phyloP scores from a whole-genome alignment of 371 early-diverging fungal genomes.

The Zychaea mexicana region DNA sequence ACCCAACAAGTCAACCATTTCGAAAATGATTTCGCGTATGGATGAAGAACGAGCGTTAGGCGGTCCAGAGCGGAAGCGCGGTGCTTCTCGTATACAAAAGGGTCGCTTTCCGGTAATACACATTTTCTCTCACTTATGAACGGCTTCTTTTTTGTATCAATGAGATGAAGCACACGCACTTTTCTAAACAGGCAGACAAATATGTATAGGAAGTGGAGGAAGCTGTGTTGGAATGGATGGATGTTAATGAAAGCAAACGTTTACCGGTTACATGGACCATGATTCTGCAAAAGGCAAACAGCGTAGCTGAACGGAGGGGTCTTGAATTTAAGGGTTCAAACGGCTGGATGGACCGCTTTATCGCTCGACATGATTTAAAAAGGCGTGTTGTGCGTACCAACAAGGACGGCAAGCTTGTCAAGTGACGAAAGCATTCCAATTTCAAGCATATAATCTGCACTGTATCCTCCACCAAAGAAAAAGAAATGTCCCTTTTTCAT shows the following conservation, averaged over 20 bases:
- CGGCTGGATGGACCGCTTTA: conserved; percentile 1
- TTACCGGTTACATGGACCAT: background rate
- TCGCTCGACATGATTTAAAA: background rate
- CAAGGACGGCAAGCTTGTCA: no score
- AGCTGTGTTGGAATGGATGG: conserved; percentile 5
- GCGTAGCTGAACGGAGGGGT: background rate
- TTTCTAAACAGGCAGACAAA: no score
- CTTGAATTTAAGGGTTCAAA: background rate
- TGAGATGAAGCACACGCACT: background rate
- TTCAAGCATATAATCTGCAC: no score
- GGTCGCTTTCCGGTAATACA: background rate
- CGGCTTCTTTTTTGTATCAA: background rate
- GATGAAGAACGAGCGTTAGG: background rate
- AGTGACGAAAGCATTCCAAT: no score
- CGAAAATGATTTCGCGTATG: background rate
- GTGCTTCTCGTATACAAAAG: background rate
- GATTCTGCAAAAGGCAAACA: background rate
- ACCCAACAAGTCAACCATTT: background rate
- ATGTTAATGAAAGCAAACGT: background rate
- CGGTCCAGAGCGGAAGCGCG: background rate
- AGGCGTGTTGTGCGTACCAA: background rate
- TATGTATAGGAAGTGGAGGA: conserved; percentile 1
- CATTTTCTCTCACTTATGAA: no score
- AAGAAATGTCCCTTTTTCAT: no score
- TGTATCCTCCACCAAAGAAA: no score